Base-by-base conservation (phyloP, 768 basidiomycete species). In the Mycena sanguinolenta region DNA sequence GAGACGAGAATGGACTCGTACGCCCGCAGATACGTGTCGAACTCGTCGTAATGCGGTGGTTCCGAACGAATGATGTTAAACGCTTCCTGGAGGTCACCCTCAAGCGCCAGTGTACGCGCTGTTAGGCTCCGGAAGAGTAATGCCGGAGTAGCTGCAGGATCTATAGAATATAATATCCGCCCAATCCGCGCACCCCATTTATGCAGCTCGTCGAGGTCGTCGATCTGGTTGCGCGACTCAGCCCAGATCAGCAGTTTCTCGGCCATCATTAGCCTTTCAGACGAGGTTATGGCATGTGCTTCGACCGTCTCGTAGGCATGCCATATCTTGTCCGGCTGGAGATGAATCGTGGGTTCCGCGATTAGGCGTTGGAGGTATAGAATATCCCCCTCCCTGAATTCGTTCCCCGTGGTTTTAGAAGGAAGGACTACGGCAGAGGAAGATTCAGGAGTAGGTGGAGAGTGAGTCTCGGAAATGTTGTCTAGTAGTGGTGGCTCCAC, bases 1-100 rank as follows among this genome's bases (percentile, higher is more conserved):
- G 83, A 82, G 17, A 78, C 75, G 42, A 86, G 58, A 14, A 89
- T 74, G 46, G 79, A 75, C 42, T 82, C 79, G 69, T 84, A 87
- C 9, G 80, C 81, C 67, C 69, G 74, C 12, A 79, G 65, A 39
- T 77, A 67, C 6, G 72, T 65, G 12, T 57, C 69, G 21, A 69
- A 77, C 46, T 78, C 75, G 39, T 76, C 55, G 13, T 76, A 73
- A 3, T 63, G 46, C 44, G 79, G 69, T 3, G 73, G 59, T 52
- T 81, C 77, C 36, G 77, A 69, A 30, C 71, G 80, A 34, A 80
- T 64, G 27, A 79, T 58, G 7, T 73, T 65, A 14, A 77, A 73
- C 4, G 86, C 85, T 30, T 78, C 77, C 30, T 80, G 75, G 16
- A 83, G 38, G 53, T 83, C 76, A 9, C 71, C 69, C 60, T 72